These are phyloP conservation scores for Petunia hybrid DNA, from an alignment of 305 asterid genomes.

Conservation along the genomic window DNA sequence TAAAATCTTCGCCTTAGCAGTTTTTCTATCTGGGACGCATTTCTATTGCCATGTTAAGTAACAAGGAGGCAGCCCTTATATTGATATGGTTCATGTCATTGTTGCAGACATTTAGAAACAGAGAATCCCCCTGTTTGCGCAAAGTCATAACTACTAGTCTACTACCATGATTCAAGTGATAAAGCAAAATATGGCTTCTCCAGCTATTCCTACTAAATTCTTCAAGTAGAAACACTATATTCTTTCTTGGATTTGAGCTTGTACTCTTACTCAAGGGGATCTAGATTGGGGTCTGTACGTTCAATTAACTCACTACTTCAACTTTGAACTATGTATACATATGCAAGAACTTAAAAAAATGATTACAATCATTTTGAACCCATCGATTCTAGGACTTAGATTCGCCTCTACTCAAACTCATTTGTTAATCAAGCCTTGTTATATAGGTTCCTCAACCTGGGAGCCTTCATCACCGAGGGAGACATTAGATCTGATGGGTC, in stretches of 20 bases:
- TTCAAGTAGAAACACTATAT: slow-evolving; percentile 40
- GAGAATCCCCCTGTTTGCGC: slow-evolving; percentile 36
- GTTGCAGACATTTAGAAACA: slow-evolving; percentile 48
- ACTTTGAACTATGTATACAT: background rate
- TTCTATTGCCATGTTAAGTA: slow-evolving; percentile 54
- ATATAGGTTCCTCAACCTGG: slow-evolving; percentile 71
- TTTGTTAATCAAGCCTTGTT: background rate
- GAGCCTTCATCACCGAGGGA: slow-evolving; percentile 58
- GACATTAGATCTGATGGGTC: slow-evolving; percentile 42
- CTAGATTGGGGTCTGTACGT: background rate
- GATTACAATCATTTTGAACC: background rate
- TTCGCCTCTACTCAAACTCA: background rate
- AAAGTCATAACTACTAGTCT: slow-evolving; percentile 37
- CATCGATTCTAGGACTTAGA: background rate
- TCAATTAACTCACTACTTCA: background rate
- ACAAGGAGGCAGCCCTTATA: slow-evolving; percentile 54
- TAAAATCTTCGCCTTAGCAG: slow-evolving; percentile 53
- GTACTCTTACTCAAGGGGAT: background rate
- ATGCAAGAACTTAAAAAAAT: background rate
- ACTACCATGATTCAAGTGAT: slow-evolving; percentile 39
- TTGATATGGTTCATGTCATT: slow-evolving; percentile 52
- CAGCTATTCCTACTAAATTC: slow-evolving; percentile 37
- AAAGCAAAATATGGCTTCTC: background rate
- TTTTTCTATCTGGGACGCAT: slow-evolving; percentile 53
- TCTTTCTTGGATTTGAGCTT: background rate